These are phyloP conservation scores for Ogataea parapolymorpha DNA, from an alignment of 805 yeast genomes.

Conservation along the genomic window DNA sequence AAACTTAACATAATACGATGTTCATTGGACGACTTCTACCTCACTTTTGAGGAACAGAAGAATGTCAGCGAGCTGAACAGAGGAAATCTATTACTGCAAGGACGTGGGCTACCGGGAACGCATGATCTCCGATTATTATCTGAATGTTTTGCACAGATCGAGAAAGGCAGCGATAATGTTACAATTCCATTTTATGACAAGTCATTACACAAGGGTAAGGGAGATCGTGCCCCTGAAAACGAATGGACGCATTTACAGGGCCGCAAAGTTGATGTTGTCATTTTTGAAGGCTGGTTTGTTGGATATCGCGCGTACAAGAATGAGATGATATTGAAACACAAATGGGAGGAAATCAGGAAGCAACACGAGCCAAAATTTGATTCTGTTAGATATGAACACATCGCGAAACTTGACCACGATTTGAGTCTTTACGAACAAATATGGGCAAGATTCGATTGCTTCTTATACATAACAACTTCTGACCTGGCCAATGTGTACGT, in stretches of 20 bases:
- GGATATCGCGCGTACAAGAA: slow-evolving; percentile 56
- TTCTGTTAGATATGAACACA: slow-evolving; percentile 15
- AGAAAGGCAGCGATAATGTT: slow-evolving; percentile 28
- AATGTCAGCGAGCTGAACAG: slow-evolving; percentile 38
- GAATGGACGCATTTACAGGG: slow-evolving; percentile 36
- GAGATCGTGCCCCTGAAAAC: slow-evolving; percentile 57
- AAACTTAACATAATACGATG: slow-evolving; percentile 41
- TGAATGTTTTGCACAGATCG: slow-evolving; percentile 34
- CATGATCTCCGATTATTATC: slow-evolving; percentile 63
- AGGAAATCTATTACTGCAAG: slow-evolving; percentile 48
- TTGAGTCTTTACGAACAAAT: slow-evolving; percentile 48
- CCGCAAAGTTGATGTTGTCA: slow-evolving; percentile 54
- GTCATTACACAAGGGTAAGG: slow-evolving; percentile 64
- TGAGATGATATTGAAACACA: slow-evolving; percentile 25
- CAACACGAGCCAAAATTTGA: slow-evolving; percentile 19
- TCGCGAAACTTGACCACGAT: slow-evolving; percentile 47
- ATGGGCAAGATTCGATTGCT: slow-evolving; percentile 58
- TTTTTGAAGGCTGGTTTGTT: slow-evolving; percentile 93
- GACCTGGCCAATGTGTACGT: slow-evolving; percentile 58
- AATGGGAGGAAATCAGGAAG: slow-evolving; percentile 27
- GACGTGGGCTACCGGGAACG: slow-evolving; percentile 92
- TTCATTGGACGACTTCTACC: slow-evolving; percentile 86
- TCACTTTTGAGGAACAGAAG: slow-evolving; percentile 60
- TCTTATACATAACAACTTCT: slow-evolving; percentile 60
- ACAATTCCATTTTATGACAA: slow-evolving; percentile 75